Percentiles rank a stretch among this genome's conserved stretches.
phyloP scores from a whole-genome alignment of 257 asterid genomes.

The Lavandula angustifolia region DNA sequence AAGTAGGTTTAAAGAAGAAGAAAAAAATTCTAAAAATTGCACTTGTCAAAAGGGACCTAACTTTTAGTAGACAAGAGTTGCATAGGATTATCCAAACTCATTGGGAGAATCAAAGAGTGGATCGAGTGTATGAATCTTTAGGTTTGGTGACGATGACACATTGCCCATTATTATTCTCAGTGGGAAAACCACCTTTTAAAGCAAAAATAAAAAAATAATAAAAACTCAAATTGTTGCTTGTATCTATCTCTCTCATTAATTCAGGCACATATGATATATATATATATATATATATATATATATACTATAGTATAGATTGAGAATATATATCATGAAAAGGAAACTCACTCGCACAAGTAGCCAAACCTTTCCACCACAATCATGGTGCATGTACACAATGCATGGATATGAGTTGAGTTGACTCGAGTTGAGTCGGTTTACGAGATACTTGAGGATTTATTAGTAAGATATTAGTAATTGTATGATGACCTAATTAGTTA shows the following conservation, averaged over 20 bases:
- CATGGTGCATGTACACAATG: not conserved
- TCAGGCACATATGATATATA: conserved; percentile 23
- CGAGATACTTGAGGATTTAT: too few relatives aligned
- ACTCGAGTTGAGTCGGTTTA: too few relatives aligned
- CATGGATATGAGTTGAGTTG: not conserved
- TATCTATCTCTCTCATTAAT: conserved; percentile 32
- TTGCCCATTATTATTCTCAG: conserved; percentile 41
- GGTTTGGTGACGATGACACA: conserved; percentile 45
- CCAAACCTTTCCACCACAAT: conserved; percentile 23
- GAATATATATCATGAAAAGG: conserved; percentile 37
- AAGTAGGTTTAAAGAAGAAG: too few relatives aligned
- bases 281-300: not conserved
- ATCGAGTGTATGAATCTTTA: conserved; percentile 20
- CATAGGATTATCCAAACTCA: conserved; percentile 27
- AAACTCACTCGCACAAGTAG: conserved; percentile 42
- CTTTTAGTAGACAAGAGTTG: conserved; percentile 3
- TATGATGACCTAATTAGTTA: not conserved
- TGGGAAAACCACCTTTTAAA: conserved; percentile 52
- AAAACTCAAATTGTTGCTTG: conserved; percentile 31
- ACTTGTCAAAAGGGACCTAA: not conserved
- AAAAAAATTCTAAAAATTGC: too few relatives aligned
- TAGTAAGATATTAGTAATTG: too few relatives aligned
- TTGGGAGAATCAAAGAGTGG: conserved; percentile 32
- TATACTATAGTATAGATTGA: not conserved
- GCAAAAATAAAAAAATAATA: conserved; percentile 18